These are phyloP conservation scores for Lodderomyces jiufengensis DNA, from an alignment of 1,139 yeast species.

Conservation along the genomic window DNA sequence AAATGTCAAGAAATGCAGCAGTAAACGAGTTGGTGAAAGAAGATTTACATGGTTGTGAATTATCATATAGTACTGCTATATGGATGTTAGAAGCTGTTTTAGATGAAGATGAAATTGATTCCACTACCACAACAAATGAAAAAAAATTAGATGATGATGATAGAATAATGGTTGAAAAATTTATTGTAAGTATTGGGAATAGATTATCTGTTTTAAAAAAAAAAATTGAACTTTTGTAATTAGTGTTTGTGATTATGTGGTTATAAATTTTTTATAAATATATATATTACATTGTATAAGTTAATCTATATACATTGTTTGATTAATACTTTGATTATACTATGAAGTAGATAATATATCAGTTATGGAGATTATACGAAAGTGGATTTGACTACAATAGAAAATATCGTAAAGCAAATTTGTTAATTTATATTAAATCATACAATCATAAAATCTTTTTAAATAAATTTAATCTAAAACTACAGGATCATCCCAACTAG, in stretches of 20 bases:
- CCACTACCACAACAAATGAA: too few species aligned
- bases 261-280: too few species aligned
- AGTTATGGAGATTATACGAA: too few species aligned
- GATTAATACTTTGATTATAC: too few species aligned
- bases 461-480: conserved; percentile 3
- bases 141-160: conserved; percentile 67
- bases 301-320: too few species aligned
- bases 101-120: conserved; percentile 47
- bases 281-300: too few species aligned
- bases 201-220: conserved; percentile 58
- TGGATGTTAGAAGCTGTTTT: conserved; percentile 93
- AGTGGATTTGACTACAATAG: too few species aligned
- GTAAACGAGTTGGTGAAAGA: conserved; percentile 77
- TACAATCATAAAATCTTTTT: too few species aligned
- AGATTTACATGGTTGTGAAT: conserved; percentile 75
- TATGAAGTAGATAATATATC: too few species aligned
- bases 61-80: conserved; percentile 84
- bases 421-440: too few species aligned
- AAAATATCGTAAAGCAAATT: too few species aligned
- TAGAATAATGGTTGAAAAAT: conserved; percentile 68
- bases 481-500: conserved; percentile 13
- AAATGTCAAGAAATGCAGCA: conserved; percentile 89
- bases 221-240: conserved; percentile 25
- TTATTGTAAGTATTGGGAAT: conserved; percentile 69
- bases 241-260: too few species aligned